Evolutionary conservation across 2,329 filamentous ascomycete species (phyloP).

Genomic region (Alternaria triticimaculans): DNA sequence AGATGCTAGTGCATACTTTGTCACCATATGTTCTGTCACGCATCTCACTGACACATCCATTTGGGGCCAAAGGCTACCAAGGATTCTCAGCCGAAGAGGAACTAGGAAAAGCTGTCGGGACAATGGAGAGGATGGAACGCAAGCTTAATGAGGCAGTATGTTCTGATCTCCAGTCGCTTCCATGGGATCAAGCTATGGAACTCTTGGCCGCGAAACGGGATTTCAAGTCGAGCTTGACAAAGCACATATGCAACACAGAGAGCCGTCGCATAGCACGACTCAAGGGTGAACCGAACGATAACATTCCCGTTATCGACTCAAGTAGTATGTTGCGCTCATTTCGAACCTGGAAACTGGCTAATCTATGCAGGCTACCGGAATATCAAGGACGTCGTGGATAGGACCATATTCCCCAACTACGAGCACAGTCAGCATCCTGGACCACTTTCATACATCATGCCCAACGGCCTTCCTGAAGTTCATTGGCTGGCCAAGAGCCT

Average conservation of each 20-base stretch:
- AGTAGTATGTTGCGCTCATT: slow-evolving; percentile 21
- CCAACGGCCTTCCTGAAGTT: slow-evolving; percentile 15
- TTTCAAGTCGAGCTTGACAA: slow-evolving; percentile 37
- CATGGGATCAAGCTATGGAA: slow-evolving; percentile 39
- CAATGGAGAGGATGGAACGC: slow-evolving; percentile 38
- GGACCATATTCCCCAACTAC: slow-evolving; percentile 32
- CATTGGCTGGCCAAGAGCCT: slow-evolving; percentile 13
- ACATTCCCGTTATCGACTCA: slow-evolving; percentile 20
- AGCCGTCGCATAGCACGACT: slow-evolving; percentile 41
- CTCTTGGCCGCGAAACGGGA: slow-evolving; percentile 31
- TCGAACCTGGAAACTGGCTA: slow-evolving; percentile 2
- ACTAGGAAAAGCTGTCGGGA: slow-evolving; percentile 34
- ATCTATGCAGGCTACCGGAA: slow-evolving; percentile 24
- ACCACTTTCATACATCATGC: slow-evolving; percentile 20
- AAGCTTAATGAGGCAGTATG: slow-evolving; percentile 35
- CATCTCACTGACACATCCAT: slow-evolving; percentile 44
- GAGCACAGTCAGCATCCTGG: slow-evolving; percentile 11
- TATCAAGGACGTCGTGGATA: slow-evolving; percentile 39
- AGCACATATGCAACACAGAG: slow-evolving; percentile 41
- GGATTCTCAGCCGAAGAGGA: slow-evolving; percentile 39
- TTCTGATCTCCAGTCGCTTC: slow-evolving; percentile 33
- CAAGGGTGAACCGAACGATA: slow-evolving; percentile 31
- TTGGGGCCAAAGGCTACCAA: slow-evolving; percentile 35
- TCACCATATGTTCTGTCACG: slow-evolving; percentile 40
- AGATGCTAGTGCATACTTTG: slow-evolving; percentile 44